phyloP scores from a whole-genome alignment of 352 stramenopile species.

The Peronospora destructor region DNA sequence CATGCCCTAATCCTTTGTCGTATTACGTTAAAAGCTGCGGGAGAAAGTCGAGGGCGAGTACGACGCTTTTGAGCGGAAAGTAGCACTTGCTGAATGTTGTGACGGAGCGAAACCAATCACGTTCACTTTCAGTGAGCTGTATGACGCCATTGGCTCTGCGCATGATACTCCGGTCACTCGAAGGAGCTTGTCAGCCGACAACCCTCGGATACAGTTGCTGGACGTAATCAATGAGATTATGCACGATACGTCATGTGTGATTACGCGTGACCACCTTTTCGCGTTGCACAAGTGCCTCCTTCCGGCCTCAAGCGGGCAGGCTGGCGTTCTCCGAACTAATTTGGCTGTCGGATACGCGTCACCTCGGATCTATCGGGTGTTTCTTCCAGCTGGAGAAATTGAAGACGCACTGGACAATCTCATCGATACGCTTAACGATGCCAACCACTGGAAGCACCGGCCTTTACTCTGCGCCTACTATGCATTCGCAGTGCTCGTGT shows the following conservation, averaged over 20 bases:
- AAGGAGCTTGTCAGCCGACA: conserved; percentile 11
- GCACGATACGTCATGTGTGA: conserved; percentile 41
- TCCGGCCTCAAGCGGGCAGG: conserved; percentile 32
- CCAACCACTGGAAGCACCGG: conserved; percentile 31
- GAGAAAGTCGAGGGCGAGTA: conserved; percentile 46
- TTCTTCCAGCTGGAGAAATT: conserved; percentile 63
- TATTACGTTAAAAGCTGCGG: conserved; percentile 27
- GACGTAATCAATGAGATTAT: conserved; percentile 64
- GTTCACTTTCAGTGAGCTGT: conserved; percentile 67
- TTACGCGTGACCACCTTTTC: conserved; percentile 57
- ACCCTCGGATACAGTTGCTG: conserved; percentile 36
- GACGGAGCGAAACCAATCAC: conserved; percentile 29
- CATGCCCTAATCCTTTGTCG: conserved; percentile 1
- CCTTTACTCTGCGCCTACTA: conserved; percentile 75
- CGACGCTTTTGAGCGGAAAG: conserved; percentile 43
- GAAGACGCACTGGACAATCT: conserved; percentile 35
- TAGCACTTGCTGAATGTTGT: conserved; percentile 32
- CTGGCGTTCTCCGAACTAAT: conserved; percentile 45
- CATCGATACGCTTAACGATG: conserved; percentile 42
- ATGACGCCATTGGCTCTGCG: conserved; percentile 58
- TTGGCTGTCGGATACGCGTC: conserved; percentile 71
- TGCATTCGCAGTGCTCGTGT: conserved; percentile 69
- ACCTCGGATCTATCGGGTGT: conserved; percentile 74
- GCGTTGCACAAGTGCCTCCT: conserved; percentile 52
- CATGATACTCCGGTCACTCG: conserved; percentile 33